Base-by-base conservation (phyloP, 768 basidiomycete genomes). In the Podaxis pistillaris region DNA sequence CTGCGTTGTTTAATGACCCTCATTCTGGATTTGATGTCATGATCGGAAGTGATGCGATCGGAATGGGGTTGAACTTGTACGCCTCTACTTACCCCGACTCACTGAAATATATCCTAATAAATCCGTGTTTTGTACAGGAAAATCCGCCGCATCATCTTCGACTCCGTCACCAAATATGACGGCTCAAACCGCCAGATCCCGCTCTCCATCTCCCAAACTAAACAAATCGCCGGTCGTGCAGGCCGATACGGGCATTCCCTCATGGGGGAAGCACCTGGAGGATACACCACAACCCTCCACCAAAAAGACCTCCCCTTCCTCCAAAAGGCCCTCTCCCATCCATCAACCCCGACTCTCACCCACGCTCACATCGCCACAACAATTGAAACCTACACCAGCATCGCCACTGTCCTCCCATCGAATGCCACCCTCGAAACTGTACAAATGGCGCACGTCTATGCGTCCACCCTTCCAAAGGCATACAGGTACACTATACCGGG, bases 41-140 rank as follows among this genome's bases (percentile, higher is more conserved):
- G 44, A 86, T 98, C 17, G 96, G 93, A 1, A 95, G 91, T 68
- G 96, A 99, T 69, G 94, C 95, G 0, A 89, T 98, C 54, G 95
- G 97, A 1, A 96, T 99, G 94, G 97, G 97, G 0, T 81, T 99
- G 22, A 98, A 99, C 71, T 75, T 99, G 97, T 98, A 72, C 52
- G 56, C 9, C 19, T 40, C 22, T 6, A 12, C 17, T 2, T 38
- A 13, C 22, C 28, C 19, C 1, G 5, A 4, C 19, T 56, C 12
- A 46, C n/a, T 38, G 11, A 9, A 19, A 22, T 24, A 70, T 69
- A 37, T 76, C 79, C 41, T 70, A 75, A 1, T 92, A 95, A 70
- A 79, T 97, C 11, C 79, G 81, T 0, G 19, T 2, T 19, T 1
- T 52, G 15, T 15, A 8, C 26, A 64, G 64, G 19, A 65, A 65